These are phyloP conservation scores for Leccinum longicurvipes DNA, from an alignment of 768 basidiomycete species.

Conservation along the genomic window DNA sequence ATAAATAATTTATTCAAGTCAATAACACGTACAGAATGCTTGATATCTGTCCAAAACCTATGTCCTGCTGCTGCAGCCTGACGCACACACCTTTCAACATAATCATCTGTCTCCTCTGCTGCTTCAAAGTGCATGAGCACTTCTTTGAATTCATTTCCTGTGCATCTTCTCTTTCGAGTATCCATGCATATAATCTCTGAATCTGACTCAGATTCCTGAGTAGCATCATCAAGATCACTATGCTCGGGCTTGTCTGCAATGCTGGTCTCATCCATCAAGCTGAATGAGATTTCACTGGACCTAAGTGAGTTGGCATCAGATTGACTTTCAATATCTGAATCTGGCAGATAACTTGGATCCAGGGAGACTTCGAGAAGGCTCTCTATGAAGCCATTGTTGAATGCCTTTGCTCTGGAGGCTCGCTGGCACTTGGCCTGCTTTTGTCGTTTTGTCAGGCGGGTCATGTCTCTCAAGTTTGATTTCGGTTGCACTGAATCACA, in stretches of 20 bases:
- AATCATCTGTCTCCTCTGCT: background rate
- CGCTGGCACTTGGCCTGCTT: background rate
- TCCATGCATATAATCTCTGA: background rate
- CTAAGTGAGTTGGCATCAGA: background rate
- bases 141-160: background rate
- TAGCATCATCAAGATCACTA: background rate
- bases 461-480: background rate
- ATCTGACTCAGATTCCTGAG: background rate
- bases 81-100: background rate
- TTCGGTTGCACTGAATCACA: background rate
- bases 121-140: background rate
- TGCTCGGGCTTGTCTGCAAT: background rate
- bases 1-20: background rate
- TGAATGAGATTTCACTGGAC: background rate
- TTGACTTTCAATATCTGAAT: background rate
- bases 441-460: background rate
- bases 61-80: background rate
- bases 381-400: background rate
- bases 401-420: background rate
- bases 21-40: background rate
- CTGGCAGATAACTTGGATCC: background rate
- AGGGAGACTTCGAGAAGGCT: background rate
- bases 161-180: background rate
- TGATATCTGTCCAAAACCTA: background rate
- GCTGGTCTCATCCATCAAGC: background rate